phyloP scores from a whole-genome alignment of 148 eudicot genomes.

The Chenopodium quinoa region DNA sequence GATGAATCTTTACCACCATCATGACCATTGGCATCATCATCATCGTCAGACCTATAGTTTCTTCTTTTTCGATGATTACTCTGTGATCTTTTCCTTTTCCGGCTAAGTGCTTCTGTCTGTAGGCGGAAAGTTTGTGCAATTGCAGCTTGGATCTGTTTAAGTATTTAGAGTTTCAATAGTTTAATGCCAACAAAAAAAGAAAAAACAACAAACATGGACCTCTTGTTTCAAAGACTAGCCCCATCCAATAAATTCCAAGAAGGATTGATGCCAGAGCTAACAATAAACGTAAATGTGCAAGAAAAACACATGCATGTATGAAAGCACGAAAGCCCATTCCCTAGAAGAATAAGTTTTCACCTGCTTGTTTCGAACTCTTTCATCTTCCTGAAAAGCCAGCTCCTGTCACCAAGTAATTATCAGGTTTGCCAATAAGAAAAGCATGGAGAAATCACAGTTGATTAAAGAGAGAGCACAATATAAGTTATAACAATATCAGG shows the following conservation, averaged over 20 bases:
- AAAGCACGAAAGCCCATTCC: background rate
- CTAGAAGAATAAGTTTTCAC: conserved; percentile 30
- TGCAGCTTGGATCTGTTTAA: conserved; percentile 66
- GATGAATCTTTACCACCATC: conserved; percentile 62
- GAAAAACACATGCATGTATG: conserved; percentile 2
- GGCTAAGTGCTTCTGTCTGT: conserved; percentile 75
- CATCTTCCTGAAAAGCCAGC: conserved; percentile 79
- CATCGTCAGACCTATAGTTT: conserved; percentile 62
- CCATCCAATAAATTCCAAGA: background rate
- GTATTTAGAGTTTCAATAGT: conserved; percentile 5
- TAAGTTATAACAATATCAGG: background rate
- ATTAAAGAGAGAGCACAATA: background rate
- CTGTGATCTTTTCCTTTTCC: conserved; percentile 58
- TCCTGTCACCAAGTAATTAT: conserved; percentile 41
- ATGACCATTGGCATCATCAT: conserved; percentile 49
- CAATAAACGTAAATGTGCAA: background rate
- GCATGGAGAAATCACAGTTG: background rate
- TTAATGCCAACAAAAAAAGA: conserved; percentile 8
- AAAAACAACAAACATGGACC: background rate
- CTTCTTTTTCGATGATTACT: conserved; percentile 46
- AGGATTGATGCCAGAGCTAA: background rate
- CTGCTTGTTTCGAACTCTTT: conserved; percentile 70
- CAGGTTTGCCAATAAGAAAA: background rate
- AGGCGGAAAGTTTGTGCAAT: conserved; percentile 63
- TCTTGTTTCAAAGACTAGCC: conserved; percentile 1